Percentiles rank a stretch among this genome's conserved stretches.
phyloP scores from a whole-genome alignment of 139 green algal species.

The Chlorella sp. region DNA sequence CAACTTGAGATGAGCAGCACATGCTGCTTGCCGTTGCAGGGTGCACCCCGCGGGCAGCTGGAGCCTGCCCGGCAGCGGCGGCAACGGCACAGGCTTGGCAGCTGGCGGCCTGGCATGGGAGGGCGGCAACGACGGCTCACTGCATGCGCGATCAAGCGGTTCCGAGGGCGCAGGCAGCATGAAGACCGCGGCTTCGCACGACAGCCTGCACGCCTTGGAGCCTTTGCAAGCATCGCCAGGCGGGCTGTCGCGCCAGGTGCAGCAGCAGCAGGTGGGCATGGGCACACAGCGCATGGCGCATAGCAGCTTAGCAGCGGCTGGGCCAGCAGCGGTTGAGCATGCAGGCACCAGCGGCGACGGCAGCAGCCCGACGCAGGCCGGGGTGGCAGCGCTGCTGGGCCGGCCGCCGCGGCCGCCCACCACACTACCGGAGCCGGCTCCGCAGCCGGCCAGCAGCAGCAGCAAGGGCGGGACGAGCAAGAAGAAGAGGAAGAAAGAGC shows the following conservation, averaged over 20 bases:
- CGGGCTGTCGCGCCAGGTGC: neutral
- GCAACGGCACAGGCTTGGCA: neutral
- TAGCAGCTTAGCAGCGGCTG: neutral
- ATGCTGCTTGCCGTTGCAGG: neutral
- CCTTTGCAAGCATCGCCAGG: neutral
- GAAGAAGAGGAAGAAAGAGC: constrained; percentile 37
- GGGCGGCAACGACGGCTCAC: neutral
- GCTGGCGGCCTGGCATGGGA: neutral
- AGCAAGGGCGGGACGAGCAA: neutral
- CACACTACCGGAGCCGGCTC: neutral
- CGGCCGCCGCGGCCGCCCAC: constrained; percentile 22
- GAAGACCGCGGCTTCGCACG: constrained; percentile 16
- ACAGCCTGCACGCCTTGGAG: neutral
- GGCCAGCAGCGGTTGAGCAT: neutral
- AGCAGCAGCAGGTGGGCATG: no score
- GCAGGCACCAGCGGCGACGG: neutral
- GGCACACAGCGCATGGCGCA: neutral
- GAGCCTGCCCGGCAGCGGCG: constrained; percentile 1
- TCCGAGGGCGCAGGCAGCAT: constrained; percentile 19
- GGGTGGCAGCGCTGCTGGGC: neutral
- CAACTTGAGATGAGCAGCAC: neutral
- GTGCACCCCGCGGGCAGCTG: constrained; percentile 15
- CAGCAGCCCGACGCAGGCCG: no score
- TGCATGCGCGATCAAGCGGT: neutral
- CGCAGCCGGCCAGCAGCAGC: neutral